Conservation (phyloP, 2,329 filamentous ascomycete species). For the Colletotrichum liaoningense region DNA sequence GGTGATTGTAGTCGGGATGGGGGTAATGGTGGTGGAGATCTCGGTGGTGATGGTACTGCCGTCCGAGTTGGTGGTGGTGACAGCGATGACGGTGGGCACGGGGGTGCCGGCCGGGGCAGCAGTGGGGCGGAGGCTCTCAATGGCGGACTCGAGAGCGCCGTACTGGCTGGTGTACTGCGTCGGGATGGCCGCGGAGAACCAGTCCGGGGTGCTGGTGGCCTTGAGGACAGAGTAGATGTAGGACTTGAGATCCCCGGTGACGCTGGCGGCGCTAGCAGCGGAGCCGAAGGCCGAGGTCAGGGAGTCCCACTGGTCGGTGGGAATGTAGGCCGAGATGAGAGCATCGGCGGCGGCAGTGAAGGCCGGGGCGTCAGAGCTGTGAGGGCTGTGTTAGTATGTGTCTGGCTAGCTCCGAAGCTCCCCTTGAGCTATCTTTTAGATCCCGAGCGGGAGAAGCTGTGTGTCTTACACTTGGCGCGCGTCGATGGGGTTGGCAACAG, state of each 20-base stretch:
- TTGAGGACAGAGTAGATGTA: conserved; percentile 42
- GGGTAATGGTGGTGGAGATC: conserved; percentile 36
- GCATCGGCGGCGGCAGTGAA: conserved; percentile 43
- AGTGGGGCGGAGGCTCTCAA: conserved; percentile 35
- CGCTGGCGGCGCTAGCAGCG: conserved; percentile 40
- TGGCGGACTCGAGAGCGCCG: conserved; percentile 36
- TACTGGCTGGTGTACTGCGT: conserved; percentile 36
- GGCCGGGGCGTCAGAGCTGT: conserved; percentile 25
- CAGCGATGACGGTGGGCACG: conserved; percentile 36
- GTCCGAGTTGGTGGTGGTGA: conserved; percentile 40
- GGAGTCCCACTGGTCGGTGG: conserved; percentile 39
- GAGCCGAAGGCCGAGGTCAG: conserved; percentile 41
- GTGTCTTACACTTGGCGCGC: conserved; percentile 27
- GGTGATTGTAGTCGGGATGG: conserved; percentile 18
- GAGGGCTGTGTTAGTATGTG: conserved; percentile 10
- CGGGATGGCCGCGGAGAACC: conserved; percentile 44
- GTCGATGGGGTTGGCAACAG: conserved; percentile 16
- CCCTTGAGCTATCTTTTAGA: background rate
- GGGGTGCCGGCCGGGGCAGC: conserved; percentile 20
- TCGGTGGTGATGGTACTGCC: conserved; percentile 41
- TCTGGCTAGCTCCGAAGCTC: background rate
- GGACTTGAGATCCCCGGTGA: conserved; percentile 42
- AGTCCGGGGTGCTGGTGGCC: conserved; percentile 40
- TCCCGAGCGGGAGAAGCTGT: background rate
- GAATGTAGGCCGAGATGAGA: conserved; percentile 44